A percentile compares a stretch with the other conserved stretches of the same genome.
These are phyloP conservation scores for Anthracocystis panici-leucophaei DNA, from an alignment of 1,284 basidiomycete genomes.

Conservation along the genomic window DNA sequence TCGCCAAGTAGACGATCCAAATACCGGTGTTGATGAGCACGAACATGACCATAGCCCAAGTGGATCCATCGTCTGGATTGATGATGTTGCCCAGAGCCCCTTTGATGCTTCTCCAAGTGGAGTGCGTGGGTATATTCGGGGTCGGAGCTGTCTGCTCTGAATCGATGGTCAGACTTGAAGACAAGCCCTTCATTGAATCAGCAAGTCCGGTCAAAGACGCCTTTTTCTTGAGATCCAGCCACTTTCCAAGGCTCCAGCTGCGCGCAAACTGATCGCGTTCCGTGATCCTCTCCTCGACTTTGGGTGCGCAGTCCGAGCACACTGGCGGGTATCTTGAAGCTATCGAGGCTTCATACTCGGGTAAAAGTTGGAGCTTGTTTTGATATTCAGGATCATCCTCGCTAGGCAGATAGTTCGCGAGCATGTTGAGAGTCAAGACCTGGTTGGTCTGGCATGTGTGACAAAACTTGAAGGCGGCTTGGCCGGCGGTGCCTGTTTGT, in stretches of 20 bases:
- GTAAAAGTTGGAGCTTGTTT: conserved; percentile 27
- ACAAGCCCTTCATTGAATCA: background rate
- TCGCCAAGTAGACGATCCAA: conserved; percentile 11
- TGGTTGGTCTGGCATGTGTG: conserved; percentile 65
- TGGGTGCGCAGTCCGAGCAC: conserved; percentile 45
- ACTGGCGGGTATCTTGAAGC: conserved; percentile 55
- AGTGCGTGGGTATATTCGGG: background rate
- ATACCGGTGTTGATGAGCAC: conserved; percentile 13
- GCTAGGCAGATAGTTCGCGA: conserved; percentile 57
- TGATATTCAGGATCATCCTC: conserved; percentile 49
- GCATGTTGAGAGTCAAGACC: conserved; percentile 57
- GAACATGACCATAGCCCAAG: conserved; percentile 2
- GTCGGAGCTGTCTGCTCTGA: background rate
- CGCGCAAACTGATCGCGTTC: conserved; percentile 47
- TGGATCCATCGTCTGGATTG: conserved; percentile 8
- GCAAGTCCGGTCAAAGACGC: conserved; percentile 1
- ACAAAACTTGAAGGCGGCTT: conserved; percentile 45
- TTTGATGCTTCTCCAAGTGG: background rate
- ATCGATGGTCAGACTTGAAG: too few relatives aligned
- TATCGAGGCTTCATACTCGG: conserved; percentile 52
- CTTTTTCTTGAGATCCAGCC: conserved; percentile 48
- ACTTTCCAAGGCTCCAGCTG: conserved; percentile 46
- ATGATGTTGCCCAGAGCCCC: background rate
- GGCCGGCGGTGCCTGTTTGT: background rate
- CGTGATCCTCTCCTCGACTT: conserved; percentile 35